A percentile compares a stretch with the other conserved stretches of the same genome.
Conservation (phyloP, 768 basidiomycete species). For the Boletus pseudo-olivaceus region DNA sequence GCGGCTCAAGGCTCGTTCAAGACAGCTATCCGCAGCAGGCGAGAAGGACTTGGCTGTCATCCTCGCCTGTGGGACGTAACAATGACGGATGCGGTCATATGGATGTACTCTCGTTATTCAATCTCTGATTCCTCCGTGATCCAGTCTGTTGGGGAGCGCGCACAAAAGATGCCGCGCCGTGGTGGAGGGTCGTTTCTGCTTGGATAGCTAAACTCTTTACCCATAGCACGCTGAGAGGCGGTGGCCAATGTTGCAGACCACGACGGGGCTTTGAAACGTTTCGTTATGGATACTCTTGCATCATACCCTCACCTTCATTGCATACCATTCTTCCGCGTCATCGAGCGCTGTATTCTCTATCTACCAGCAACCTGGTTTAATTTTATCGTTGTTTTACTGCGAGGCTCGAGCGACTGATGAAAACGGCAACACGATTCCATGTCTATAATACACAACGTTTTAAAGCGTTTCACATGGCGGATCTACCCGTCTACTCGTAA, state of each 20-base stretch:
- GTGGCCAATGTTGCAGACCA: slow-evolving; percentile 4
- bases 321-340: slow-evolving; percentile 17
- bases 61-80: slow-evolving; percentile 40
- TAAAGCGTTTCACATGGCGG: neutral
- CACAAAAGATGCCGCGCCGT: neutral
- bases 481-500: slow-evolving; percentile 58
- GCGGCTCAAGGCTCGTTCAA: slow-evolving; percentile 84
- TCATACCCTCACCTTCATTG: slow-evolving; percentile 25
- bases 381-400: neutral
- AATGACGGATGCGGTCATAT: neutral
- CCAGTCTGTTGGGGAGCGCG: slow-evolving; percentile 2
- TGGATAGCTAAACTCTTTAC: slow-evolving; percentile 6
- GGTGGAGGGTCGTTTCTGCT: slow-evolving; percentile 7
- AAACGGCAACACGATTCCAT: neutral
- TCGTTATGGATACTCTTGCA: slow-evolving; percentile 12
- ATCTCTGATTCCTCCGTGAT: slow-evolving; percentile 3
- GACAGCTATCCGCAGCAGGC: slow-evolving; percentile 79
- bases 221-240: slow-evolving; percentile 30
- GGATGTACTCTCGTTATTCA: neutral
- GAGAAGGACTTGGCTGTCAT: slow-evolving; percentile 82
- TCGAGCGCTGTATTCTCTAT: slow-evolving; percentile 6
- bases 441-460: slow-evolving; percentile 21
- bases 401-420: neutral
- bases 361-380: neutral
- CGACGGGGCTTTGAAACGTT: slow-evolving; percentile 2